phyloP scores from a whole-genome alignment of 192 early-diverging fungal species.

The Entrophospora sp. region DNA sequence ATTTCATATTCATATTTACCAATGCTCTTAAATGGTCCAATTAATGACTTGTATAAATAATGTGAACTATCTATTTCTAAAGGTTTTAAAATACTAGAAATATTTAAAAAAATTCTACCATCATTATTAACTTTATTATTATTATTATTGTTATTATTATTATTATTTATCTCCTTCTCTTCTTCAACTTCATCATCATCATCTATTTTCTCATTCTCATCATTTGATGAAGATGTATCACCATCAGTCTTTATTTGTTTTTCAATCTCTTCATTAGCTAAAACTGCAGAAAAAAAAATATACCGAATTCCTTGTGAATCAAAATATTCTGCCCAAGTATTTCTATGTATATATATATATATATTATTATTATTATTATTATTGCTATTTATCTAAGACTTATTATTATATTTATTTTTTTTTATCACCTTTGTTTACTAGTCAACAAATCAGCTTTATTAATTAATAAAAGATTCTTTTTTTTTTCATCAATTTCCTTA shows the following conservation, averaged over 20 bases:
- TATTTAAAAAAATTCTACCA: no score
- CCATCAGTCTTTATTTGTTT: background rate
- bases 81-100: no score
- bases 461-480: conserved; percentile 83
- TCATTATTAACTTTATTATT: conserved; percentile 27
- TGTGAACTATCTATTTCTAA: no score
- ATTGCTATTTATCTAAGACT: background rate
- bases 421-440: conserved; percentile 59
- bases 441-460: conserved; percentile 99
- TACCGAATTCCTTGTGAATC: conserved; percentile 71
- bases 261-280: conserved; percentile 34
- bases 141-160: conserved; percentile 5
- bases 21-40: no score
- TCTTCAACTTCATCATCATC: no score
- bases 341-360: no score
- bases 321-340: conserved; percentile 86
- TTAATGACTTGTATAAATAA: no score
- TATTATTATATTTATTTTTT: background rate
- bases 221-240: conserved; percentile 7
- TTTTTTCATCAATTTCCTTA: conserved; percentile 74
- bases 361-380: background rate
- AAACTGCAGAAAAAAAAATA: conserved; percentile 89
- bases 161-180: conserved; percentile 19
- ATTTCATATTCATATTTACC: no score
- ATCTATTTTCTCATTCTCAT: no score